Percentiles rank a stretch among this genome's conserved stretches.
phyloP scores from a whole-genome alignment of 169 alveolate species.

The Theileria sp. region DNA sequence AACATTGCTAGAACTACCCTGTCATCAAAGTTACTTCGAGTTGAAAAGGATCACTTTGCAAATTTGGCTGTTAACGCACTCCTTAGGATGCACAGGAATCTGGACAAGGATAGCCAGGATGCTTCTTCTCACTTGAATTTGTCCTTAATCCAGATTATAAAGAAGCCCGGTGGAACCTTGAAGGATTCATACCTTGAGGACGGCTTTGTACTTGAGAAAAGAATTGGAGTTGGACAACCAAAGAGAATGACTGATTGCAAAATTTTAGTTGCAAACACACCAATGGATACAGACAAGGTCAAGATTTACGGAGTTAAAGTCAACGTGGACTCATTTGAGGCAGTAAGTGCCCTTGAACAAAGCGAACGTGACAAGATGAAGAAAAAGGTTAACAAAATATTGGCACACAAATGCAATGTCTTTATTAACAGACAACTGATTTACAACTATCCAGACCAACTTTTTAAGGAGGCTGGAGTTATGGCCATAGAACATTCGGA shows the following conservation, averaged over 20 bases:
- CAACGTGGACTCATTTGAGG: constrained; percentile 94
- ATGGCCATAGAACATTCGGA: constrained; percentile 99
- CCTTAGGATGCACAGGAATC: constrained; percentile 88
- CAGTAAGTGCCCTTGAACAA: constrained; percentile 96
- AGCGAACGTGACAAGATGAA: constrained; percentile 97
- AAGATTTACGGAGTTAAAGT: constrained; percentile 99
- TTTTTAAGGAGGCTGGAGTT: constrained; percentile 92
- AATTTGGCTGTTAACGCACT: constrained; percentile 97
- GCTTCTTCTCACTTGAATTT: constrained; percentile 77
- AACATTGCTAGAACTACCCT: constrained; percentile 97
- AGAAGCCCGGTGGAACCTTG: constrained; percentile 96
- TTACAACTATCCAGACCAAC: constrained; percentile 98
- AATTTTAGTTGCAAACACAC: constrained; percentile 96
- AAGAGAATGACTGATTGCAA: constrained; percentile 84
- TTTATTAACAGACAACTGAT: constrained; percentile 98
- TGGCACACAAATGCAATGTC: constrained; percentile 95
- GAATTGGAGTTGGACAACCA: constrained; percentile 94
- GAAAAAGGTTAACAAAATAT: constrained; percentile 94
- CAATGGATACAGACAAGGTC: constrained; percentile 99
- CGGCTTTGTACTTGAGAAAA: constrained; percentile 97
- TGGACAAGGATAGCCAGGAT: constrained; percentile 38
- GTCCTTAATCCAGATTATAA: constrained; percentile 90
- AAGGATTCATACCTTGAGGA: constrained; percentile 96
- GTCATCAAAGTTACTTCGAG: constrained; percentile 93
- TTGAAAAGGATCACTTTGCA: constrained; percentile 95